Conservation (phyloP, 306 rosid genomes). For the Medicago lupulina region DNA sequence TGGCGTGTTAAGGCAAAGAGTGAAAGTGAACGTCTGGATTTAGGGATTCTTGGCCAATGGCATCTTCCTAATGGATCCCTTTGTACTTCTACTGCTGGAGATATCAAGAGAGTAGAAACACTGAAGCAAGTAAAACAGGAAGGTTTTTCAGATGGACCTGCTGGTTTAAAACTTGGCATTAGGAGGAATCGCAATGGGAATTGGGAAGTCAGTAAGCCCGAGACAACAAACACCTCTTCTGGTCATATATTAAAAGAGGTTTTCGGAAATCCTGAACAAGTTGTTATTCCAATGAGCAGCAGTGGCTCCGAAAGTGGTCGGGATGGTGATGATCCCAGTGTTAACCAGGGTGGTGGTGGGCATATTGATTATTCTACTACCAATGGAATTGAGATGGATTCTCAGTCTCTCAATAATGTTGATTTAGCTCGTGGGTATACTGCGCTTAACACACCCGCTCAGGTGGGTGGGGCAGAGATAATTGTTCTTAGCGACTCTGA, state of each 20-base stretch:
- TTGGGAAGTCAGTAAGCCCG: constrained; percentile 92
- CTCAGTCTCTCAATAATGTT: constrained; percentile 62
- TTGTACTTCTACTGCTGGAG: constrained; percentile 52
- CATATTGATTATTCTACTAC: constrained; percentile 66
- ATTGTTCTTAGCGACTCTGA: constrained; percentile 96
- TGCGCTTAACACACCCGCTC: constrained; percentile 64
- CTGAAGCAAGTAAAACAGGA: constrained; percentile 85
- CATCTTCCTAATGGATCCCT: constrained; percentile 74
- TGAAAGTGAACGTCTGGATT: constrained; percentile 82
- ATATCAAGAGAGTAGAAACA: constrained; percentile 59
- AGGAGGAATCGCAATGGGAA: constrained; percentile 78
- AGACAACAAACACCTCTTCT: constrained; percentile 68
- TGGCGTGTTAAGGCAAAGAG: constrained; percentile 92
- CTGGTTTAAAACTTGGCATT: constrained; percentile 84
- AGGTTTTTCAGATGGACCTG: constrained; percentile 81
- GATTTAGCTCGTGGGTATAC: constrained; percentile 68
- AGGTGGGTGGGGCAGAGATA: constrained; percentile 68
- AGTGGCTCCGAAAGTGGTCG: constrained; percentile 90
- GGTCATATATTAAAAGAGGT: constrained; percentile 65
- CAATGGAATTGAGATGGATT: constrained; percentile 87
- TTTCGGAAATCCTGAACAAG: constrained; percentile 70
- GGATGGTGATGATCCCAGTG: constrained; percentile 97
- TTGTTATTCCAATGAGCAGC: constrained; percentile 95
- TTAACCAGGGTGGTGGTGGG: constrained; percentile 84
- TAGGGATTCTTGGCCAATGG: constrained; percentile 79